These are phyloP conservation scores for Malus hybrid DNA, from an alignment of 331 rosid species.

Conservation along the genomic window DNA sequence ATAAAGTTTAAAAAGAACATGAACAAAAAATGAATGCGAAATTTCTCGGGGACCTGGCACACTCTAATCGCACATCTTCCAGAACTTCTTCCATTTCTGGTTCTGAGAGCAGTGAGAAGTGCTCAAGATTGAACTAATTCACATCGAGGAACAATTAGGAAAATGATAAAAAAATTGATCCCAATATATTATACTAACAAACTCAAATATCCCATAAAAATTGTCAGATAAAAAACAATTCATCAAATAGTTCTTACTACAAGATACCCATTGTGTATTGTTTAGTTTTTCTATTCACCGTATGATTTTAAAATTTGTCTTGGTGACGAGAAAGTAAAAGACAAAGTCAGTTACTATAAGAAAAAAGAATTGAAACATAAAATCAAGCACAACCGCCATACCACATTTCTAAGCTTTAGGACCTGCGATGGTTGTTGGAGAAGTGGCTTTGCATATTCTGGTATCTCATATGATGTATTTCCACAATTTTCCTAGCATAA, in stretches of 20 bases:
- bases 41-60: slow-evolving; percentile 65
- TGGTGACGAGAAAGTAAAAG: too few species aligned
- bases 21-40: neutral
- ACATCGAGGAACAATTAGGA: slow-evolving; percentile 14
- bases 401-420: slow-evolving; percentile 79
- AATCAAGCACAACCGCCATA: slow-evolving; percentile 18
- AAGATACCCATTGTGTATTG: too few species aligned
- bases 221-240: too few species aligned
- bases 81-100: slow-evolving; percentile 53
- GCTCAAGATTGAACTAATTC: slow-evolving; percentile 50
- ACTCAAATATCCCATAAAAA: too few species aligned
- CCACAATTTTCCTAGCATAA: slow-evolving; percentile 48
- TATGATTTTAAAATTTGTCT: neutral
- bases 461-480: slow-evolving; percentile 50
- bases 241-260: too few species aligned
- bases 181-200: neutral
- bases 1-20: neutral
- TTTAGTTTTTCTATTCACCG: neutral
- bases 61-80: slow-evolving; percentile 88
- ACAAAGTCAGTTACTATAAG: neutral
- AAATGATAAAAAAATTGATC: slow-evolving; percentile 5
- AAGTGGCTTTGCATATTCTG: slow-evolving; percentile 78
- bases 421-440: slow-evolving; percentile 66
- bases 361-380: neutral
- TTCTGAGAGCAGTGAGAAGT: slow-evolving; percentile 39